Evolutionary conservation across 805 yeast species (phyloP).

Genomic region (Pichia californica): DNA sequence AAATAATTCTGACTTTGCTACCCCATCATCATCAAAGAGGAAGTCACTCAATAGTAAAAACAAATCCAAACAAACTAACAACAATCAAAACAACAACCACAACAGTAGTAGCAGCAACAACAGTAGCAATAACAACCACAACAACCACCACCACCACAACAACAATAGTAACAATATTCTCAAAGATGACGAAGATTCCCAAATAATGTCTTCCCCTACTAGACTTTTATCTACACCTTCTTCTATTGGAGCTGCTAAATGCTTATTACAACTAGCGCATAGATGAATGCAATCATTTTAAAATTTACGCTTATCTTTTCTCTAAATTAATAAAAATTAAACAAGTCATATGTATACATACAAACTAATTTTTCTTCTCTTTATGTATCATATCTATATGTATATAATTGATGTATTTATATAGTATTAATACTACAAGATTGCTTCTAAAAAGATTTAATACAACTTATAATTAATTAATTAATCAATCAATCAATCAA

Average conservation of each 20-base stretch:
- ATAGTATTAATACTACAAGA: too few relatives aligned
- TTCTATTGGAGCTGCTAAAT: slow-evolving; percentile 42
- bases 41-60: not conserved
- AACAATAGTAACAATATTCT: slow-evolving; percentile 1
- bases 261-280: slow-evolving; percentile 36
- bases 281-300: slow-evolving; percentile 17
- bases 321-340: not conserved
- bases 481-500: too few relatives aligned
- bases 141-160: not conserved
- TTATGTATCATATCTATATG: too few relatives aligned
- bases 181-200: slow-evolving; percentile 18
- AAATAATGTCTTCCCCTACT: slow-evolving; percentile 33
- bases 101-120: too few relatives aligned
- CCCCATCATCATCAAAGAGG: not conserved
- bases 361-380: not conserved
- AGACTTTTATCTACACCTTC: slow-evolving; percentile 38
- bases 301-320: not conserved
- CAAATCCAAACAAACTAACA: not conserved
- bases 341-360: not conserved
- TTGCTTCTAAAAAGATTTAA: too few relatives aligned
- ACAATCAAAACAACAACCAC: too few relatives aligned
- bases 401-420: too few relatives aligned
- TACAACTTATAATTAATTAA: too few relatives aligned
- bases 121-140: not conserved
- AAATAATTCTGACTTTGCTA: not conserved